Evolutionary conservation across 345 rosid genomes (phyloP).

Genomic region (Aquilaria sinensis): DNA sequence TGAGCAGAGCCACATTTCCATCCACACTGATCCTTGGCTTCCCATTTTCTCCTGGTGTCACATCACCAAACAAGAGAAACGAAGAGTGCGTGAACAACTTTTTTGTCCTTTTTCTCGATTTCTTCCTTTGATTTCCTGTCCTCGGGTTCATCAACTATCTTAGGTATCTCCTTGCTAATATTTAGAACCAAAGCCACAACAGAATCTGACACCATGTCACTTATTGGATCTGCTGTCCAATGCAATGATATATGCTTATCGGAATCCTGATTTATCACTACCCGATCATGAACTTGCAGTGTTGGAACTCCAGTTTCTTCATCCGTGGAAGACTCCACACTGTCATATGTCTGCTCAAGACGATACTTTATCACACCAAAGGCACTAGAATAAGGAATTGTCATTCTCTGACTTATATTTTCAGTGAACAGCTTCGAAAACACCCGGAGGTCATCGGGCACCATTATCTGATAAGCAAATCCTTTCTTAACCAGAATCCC

Average conservation of each 20-base stretch:
- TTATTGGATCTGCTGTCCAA: conserved; percentile 82
- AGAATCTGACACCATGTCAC: conserved; percentile 94
- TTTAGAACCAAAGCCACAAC: conserved; percentile 77
- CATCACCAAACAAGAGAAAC: conserved; percentile 87
- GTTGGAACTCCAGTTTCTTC: conserved; percentile 67
- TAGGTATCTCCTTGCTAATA: conserved; percentile 71
- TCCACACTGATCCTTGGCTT: conserved; percentile 66
- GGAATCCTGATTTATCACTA: conserved; percentile 74
- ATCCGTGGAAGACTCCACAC: conserved; percentile 65
- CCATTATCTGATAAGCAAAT: conserved; percentile 94
- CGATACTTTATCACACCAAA: conserved; percentile 77
- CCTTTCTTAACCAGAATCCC: conserved; percentile 90
- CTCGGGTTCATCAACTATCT: conserved; percentile 57
- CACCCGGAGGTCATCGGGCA: conserved; percentile 89
- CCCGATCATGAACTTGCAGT: conserved; percentile 60
- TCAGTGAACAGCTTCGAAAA: conserved; percentile 94
- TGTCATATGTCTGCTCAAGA: conserved; percentile 79
- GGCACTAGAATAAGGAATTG: conserved; percentile 71
- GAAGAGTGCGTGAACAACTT: conserved; percentile 70
- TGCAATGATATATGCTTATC: conserved; percentile 80
- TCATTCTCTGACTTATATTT: conserved; percentile 71
- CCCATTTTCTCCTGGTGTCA: conserved; percentile 72
- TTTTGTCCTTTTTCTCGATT: conserved; percentile 63
- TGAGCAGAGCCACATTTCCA: conserved; percentile 70
- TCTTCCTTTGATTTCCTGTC: conserved; percentile 53